Base-by-base conservation (phyloP, 352 stramenopile genomes). In the Pythium brachiatum region DNA sequence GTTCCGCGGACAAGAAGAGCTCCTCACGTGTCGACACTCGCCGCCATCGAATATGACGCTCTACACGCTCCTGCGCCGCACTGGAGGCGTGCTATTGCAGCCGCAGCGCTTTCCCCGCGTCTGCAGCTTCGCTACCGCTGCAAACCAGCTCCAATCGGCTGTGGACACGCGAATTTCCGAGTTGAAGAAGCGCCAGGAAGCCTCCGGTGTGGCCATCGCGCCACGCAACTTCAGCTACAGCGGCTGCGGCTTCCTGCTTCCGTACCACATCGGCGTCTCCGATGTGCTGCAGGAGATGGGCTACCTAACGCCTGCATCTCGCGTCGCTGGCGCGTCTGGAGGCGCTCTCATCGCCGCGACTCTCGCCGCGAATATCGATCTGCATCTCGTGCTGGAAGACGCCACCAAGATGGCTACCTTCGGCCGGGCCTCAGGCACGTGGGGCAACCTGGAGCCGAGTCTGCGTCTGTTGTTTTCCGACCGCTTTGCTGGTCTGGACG, bases 221-320 rank as follows among this genome's bases (percentile, higher is more conserved):
- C 18, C 63, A 29, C 68, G 62, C 27, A 86, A 89, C 66, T 90
- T 94, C 62, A 84, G 71, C 71, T 94, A 93, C 64, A 89, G 86
- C 44, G 86, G 83, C 47, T 81, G 77, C 29, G 86, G 86, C 5
- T 94, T 94, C 66, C 68, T 94, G 18, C 78, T 91, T 52, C 70
- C 86, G 38, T 94, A 92, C 66, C 83, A 94, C 55, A 72, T 94
- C 36, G 86, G 86, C 25, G 74, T 90, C 32, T 81, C 80, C 7
- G 70, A 84, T 44, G 74, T 75, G 6, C 76, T 94, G 3, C 68
- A 81, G 26, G 64, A 82, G 36, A 69, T 73, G 12, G 81, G 80
- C 15, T 79, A 67, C 21, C 72, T 94, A 32, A 70, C 72, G 48
- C 23, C 57, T 7, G 48, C 44, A 16, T 92, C 83, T 13, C 74